Evolutionary conservation across 495 filamentous ascomycete species (phyloP), one percentile per base, ranked within the genome.

Genomic region (Hypoxylon intermedium): DNA sequence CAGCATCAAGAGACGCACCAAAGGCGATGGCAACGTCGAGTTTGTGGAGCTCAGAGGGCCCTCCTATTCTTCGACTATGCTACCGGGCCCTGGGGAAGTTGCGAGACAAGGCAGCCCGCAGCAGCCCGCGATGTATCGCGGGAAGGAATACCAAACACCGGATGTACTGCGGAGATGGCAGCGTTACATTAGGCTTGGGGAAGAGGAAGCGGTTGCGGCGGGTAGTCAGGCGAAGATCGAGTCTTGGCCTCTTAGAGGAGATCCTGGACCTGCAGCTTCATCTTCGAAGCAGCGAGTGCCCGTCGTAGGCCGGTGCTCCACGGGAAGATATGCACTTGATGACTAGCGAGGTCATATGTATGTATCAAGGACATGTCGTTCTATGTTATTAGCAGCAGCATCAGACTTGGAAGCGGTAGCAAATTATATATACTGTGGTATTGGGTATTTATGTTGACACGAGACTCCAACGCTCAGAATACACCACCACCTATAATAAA

Each of bases 401-500:
- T 36, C n/a, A 7, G 33, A 13, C 11, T 36, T 15, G 36, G 2
- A 38, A 38, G 36, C 36, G 36, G n/a, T 36, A 15, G n/a, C 33
- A 36, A 13, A 15, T 12, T 15, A 15, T 37, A 13, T 3, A 5
- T 2, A 13, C n/a, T 34, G 11, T 4, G 12, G 16, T 38, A 7
- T 3, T 7, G 7, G 24, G 24, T 26, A 6, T 34, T 2, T 5
- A 34, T 9, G 36, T 38, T n/a, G 15, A 6, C 16, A 38, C 9
- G 2, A 19, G 15, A 19, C n/a, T 42, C 28, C 42, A 20, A 15
- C 1, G 40, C 18, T 67, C 44, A 80, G 59, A 82, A 82, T 26
- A 94, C 92, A 12, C 92, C 93, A 5, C 93, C 93, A 2, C 93
- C 93, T 68, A 97, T 92, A 43, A 98, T 96, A 70, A 98, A 99